Percentiles rank a stretch among this genome's conserved stretches.
Conservation (phyloP, 164 flowering plant species). For the Warburgia ugandensis region DNA sequence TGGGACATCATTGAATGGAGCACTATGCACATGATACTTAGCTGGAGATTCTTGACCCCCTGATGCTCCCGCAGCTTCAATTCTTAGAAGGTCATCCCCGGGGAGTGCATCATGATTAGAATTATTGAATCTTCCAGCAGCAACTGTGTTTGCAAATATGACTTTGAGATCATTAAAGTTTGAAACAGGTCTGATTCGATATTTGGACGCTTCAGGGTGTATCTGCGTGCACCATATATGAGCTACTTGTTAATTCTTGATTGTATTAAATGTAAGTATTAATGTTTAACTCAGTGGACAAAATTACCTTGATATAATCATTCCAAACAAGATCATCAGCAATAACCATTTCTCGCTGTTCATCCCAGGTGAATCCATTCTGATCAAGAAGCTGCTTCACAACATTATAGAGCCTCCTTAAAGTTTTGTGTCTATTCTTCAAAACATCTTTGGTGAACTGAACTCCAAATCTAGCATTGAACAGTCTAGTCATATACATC, state of each 20-base stretch:
- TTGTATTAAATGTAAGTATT: no score
- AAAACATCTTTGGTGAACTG: background rate
- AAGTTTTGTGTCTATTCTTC: background rate
- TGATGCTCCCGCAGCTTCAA: no score
- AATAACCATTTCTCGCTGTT: background rate
- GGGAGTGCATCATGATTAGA: no score
- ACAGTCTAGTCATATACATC: background rate
- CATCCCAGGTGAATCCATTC: constrained; percentile 3
- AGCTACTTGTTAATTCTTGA: no score
- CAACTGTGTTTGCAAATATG: constrained; percentile 6
- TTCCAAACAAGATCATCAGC: constrained; percentile 2
- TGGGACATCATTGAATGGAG: constrained; percentile 1
- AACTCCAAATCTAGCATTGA: background rate
- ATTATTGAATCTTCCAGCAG: constrained; percentile 10
- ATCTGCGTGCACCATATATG: constrained; percentile 8
- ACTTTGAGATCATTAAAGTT: constrained; percentile 8
- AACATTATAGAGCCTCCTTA: background rate
- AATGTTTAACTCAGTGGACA: no score
- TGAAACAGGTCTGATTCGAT: constrained; percentile 7
- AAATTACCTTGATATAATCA: constrained; percentile 1
- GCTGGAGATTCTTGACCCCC: no score
- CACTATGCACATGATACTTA: no score
- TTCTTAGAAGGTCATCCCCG: no score
- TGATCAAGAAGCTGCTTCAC: background rate
- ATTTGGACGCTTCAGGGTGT: constrained; percentile 15